phyloP scores from a whole-genome alignment of 2,329 filamentous ascomycete species.

The Alternaria sp. region DNA sequence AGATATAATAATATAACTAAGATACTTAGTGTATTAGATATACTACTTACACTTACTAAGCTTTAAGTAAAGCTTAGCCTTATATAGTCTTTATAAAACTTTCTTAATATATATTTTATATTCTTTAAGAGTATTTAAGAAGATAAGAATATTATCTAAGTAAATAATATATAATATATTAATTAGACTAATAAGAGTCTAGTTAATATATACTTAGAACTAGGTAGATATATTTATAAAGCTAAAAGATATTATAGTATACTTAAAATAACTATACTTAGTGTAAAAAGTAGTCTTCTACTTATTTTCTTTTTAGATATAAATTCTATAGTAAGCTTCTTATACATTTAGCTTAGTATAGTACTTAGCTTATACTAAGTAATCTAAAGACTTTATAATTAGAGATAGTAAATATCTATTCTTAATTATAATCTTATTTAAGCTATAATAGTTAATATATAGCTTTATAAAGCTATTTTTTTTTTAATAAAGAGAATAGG shows the following conservation, averaged over 20 bases:
- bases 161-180: neutral
- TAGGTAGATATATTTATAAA: neutral
- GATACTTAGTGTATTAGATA: neutral
- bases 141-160: neutral
- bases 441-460: neutral
- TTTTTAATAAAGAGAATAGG: neutral
- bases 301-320: neutral
- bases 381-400: too few relatives aligned
- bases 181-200: neutral
- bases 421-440: too few relatives aligned
- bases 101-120: neutral
- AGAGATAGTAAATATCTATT: too few relatives aligned
- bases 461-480: neutral
- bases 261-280: neutral
- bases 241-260: neutral
- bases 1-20: neutral
- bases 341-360: too few relatives aligned
- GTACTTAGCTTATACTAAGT: too few relatives aligned
- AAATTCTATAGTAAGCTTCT: too few relatives aligned
- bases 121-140: neutral
- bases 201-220: neutral
- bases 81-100: neutral
- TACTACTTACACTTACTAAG: neutral
- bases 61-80: neutral
- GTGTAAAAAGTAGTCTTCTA: neutral